Percentiles rank a stretch among this genome's conserved stretches.
These are phyloP conservation scores for Ceratobasidium sp. DNA, from an alignment of 1,284 basidiomycete species.

Conservation along the genomic window DNA sequence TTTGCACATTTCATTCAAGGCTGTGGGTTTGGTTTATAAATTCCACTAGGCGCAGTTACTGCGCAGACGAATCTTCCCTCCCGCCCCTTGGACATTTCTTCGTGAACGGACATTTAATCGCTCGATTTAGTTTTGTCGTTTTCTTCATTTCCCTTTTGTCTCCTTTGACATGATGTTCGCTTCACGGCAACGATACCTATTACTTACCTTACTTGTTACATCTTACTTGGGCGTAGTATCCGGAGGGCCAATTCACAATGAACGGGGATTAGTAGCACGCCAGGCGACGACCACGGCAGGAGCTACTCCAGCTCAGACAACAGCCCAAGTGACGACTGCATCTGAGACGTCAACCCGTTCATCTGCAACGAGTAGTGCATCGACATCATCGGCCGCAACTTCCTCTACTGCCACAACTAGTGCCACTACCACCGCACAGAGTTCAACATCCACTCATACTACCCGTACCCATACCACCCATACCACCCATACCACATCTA, in stretches of 20 bases:
- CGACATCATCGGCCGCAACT: not conserved
- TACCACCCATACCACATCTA: not conserved
- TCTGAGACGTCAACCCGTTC: no score
- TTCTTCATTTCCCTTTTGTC: not conserved
- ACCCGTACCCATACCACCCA: not conserved
- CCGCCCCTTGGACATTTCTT: not conserved
- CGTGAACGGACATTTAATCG: conserved; percentile 1
- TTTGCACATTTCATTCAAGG: not conserved
- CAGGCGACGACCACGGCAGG: not conserved
- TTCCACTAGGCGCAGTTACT: conserved; percentile 7
- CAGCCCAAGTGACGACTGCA: not conserved
- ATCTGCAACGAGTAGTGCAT: not conserved
- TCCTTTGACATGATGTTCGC: not conserved
- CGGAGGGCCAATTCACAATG: not conserved
- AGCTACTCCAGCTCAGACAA: not conserved
- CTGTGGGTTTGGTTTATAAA: conserved; percentile 20
- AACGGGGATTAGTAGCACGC: not conserved
- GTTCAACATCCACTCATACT: not conserved
- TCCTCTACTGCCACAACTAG: not conserved
- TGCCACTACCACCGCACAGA: not conserved
- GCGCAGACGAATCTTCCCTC: not conserved
- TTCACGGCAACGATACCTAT: not conserved
- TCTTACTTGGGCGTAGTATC: not conserved
- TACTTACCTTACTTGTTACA: not conserved
- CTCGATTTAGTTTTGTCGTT: not conserved